Conservation (phyloP, 2,329 filamentous ascomycete species). For the Phaeomoniella chlamydospora region DNA sequence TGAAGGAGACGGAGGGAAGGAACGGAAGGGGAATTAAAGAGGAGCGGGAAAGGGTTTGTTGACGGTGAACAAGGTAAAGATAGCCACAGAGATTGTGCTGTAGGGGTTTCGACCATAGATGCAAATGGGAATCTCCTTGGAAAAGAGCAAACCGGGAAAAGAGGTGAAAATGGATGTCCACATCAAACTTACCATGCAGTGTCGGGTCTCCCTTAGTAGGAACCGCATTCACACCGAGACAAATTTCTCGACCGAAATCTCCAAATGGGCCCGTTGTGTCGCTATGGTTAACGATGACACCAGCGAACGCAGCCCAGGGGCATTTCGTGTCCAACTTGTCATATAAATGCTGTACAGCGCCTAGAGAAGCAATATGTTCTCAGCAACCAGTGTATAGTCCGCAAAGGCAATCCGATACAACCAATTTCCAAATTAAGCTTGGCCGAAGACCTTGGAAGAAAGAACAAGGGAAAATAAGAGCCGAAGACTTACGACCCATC, state of each 20-base stretch:
- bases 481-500: neutral
- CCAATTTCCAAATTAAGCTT: too few relatives aligned
- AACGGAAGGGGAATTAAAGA: neutral
- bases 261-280: slow-evolving; percentile 25
- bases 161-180: neutral
- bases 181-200: slow-evolving; percentile 22
- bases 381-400: too few relatives aligned
- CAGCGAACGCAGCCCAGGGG: slow-evolving; percentile 38
- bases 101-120: too few relatives aligned
- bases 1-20: neutral
- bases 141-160: too few relatives aligned
- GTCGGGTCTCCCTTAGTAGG: slow-evolving; percentile 33
- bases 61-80: too few relatives aligned
- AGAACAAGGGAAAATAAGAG: neutral
- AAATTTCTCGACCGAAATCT: slow-evolving; percentile 24
- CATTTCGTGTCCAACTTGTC: slow-evolving; percentile 17
- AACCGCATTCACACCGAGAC: slow-evolving; percentile 36
- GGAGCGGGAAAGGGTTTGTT: too few relatives aligned
- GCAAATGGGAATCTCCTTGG: too few relatives aligned
- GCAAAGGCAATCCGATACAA: too few relatives aligned
- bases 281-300: slow-evolving; percentile 39
- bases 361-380: too few relatives aligned
- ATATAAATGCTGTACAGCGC: neutral
- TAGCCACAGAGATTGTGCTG: too few relatives aligned
- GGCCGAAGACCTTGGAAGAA: too few relatives aligned